Evolutionary conservation across 495 filamentous ascomycete genomes (phyloP), one percentile per base, ranked within the genome.

Genomic region (Collariella sp.): DNA sequence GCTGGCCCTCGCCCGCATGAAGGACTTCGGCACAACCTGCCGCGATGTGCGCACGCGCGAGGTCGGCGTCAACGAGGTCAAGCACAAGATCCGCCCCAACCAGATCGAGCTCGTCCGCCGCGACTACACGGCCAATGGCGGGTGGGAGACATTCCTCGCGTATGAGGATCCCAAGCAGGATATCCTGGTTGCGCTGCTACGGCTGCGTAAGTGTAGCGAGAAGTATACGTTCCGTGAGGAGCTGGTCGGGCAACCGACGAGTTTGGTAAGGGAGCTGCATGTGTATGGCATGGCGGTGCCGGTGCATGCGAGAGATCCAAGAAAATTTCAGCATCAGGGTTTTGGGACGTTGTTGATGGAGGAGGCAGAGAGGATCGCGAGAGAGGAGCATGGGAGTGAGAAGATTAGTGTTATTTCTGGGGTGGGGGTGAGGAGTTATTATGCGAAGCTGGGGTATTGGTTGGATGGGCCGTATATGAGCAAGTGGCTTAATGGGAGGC

Each of bases 81-180:
- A 97, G 71, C 82, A 98, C 73, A 96, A 95, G 76, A 96, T 97
- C 59, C 82, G 93, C 7, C 93, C 93, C 0, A 90, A 88, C 54
- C 93, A 98, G 70, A 87, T 98, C 52, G 93, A 98, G 76, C 83
- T 97, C 34, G 83, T 97, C n/a, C 86, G 93, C 24, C 81, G 93
- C 41, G 93, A 98, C 73, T 98, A 98, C 67, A 77, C 82, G 0
- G 93, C 93, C 50, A 98, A 97, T 65, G 88, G 85, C 19, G 94
- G 93, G 13, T 98, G 93, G 93, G 93, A 98, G 70, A 97, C 94
- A 0, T 98, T 98, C 71, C 72, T 98, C 5, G 90, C 93, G 18
- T 98, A 97, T 63, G 93, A 98, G 64, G 93, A 98, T 64, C 93
- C 93, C 3, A 96, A 96, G 73, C 93, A 96, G 68, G 93, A 98